Conservation (phyloP, 208 protist genomes). For the Trypanosoma platydactyli region DNA sequence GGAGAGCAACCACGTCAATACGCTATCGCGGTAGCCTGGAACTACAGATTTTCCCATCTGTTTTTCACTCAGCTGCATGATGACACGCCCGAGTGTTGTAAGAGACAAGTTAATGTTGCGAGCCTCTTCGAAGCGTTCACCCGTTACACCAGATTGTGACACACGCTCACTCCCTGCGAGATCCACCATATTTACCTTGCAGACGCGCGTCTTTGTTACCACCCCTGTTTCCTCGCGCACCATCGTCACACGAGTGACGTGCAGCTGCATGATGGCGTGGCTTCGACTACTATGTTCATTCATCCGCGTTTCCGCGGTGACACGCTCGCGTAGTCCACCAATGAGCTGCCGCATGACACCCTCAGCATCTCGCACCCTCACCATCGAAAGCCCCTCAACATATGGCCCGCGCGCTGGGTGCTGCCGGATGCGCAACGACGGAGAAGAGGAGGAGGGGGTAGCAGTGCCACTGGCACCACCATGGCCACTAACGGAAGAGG, state of each 20-base stretch:
- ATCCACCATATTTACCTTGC: slow-evolving; percentile 95
- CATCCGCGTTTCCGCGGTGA: slow-evolving; percentile 92
- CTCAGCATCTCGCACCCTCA: slow-evolving; percentile 58
- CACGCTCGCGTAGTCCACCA: slow-evolving; percentile 61
- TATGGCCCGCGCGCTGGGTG: slow-evolving; percentile 76
- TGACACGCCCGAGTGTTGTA: slow-evolving; percentile 89
- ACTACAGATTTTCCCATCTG: slow-evolving; percentile 61
- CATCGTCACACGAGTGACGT: slow-evolving; percentile 70
- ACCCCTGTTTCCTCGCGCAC: slow-evolving; percentile 49
- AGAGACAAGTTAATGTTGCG: slow-evolving; percentile 97
- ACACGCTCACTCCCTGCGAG: slow-evolving; percentile 97
- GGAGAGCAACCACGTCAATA: slow-evolving; percentile 86
- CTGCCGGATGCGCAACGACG: slow-evolving; percentile 65
- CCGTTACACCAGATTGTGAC: slow-evolving; percentile 86
- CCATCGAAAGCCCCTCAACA: slow-evolving; percentile 69
- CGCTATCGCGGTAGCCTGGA: slow-evolving; percentile 85
- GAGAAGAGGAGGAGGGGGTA: background rate
- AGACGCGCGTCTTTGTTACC: slow-evolving; percentile 58
- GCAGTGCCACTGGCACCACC: background rate
- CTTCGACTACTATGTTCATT: slow-evolving; percentile 95
- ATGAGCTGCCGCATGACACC: slow-evolving; percentile 43
- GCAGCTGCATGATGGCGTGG: slow-evolving; percentile 95
- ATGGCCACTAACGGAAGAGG: background rate
- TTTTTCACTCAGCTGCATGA: slow-evolving; percentile 84
- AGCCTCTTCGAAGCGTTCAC: slow-evolving; percentile 93